A percentile compares a stretch with the other conserved stretches of the same genome.
Conservation (phyloP, 2,329 filamentous ascomycete species). For the Penicillium corylophilum region DNA sequence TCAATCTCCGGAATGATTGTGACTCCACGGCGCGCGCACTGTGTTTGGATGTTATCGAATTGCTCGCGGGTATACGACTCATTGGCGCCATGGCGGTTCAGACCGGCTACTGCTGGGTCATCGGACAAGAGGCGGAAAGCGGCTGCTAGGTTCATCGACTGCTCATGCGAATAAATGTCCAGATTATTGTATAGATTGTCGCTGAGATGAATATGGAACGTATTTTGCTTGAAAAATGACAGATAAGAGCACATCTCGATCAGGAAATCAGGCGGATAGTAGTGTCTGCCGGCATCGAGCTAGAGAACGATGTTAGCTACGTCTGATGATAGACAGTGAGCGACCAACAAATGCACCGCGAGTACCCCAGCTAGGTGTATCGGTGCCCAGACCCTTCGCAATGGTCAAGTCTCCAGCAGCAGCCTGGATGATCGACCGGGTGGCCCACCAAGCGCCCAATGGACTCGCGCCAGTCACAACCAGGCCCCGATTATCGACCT, state of each 20-base stretch:
- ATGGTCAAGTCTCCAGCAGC: conserved; percentile 39
- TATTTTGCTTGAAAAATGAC: conserved; percentile 60
- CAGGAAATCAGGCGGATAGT: conserved; percentile 54
- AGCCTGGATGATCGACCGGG: conserved; percentile 54
- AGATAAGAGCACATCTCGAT: conserved; percentile 56
- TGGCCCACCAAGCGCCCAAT: conserved; percentile 57
- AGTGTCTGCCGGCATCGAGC: conserved; percentile 55
- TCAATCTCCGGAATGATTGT: conserved; percentile 59
- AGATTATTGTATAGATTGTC: conserved; percentile 55
- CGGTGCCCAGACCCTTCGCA: conserved; percentile 44
- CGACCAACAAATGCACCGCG: conserved; percentile 45
- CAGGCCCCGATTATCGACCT: conserved; percentile 42
- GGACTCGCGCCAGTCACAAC: conserved; percentile 53
- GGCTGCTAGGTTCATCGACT: conserved; percentile 50
- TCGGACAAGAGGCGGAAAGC: conserved; percentile 55
- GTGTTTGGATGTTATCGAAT: conserved; percentile 51
- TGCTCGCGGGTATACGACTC: conserved; percentile 53
- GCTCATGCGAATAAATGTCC: conserved; percentile 46
- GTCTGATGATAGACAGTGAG: neutral
- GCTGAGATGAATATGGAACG: conserved; percentile 56
- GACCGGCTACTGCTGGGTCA: conserved; percentile 46
- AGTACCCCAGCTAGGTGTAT: conserved; percentile 52
- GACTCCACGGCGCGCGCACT: conserved; percentile 54
- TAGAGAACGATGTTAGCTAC: neutral
- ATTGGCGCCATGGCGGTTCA: conserved; percentile 49